Evolutionary conservation across 441 rosid species (phyloP).

Genomic region (Bruguiera hainesii): DNA sequence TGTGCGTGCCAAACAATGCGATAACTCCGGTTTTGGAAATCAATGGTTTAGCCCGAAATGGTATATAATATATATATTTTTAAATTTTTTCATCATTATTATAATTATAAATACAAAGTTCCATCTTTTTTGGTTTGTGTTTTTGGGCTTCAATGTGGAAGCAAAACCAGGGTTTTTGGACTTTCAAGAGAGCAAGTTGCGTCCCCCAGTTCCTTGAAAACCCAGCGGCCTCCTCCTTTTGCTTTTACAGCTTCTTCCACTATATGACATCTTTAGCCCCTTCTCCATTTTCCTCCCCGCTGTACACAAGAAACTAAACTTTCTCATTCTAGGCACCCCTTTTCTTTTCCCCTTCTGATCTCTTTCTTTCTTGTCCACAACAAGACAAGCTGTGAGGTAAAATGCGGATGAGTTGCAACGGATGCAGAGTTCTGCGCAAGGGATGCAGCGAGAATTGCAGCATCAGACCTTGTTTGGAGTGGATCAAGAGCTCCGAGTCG

Average conservation of each 20-base stretch:
- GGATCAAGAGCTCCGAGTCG: slow-evolving; percentile 51
- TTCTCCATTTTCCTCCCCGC: slow-evolving; percentile 4
- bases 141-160: slow-evolving; percentile 27
- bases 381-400: background rate
- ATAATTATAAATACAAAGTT: background rate
- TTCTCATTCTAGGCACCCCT: slow-evolving; percentile 9
- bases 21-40: background rate
- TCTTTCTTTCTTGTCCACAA: background rate
- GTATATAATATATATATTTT: background rate
- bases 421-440: slow-evolving; percentile 57
- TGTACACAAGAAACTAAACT: slow-evolving; percentile 3
- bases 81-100: too few species aligned
- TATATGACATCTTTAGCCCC: background rate
- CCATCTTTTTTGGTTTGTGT: background rate
- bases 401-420: slow-evolving; percentile 64
- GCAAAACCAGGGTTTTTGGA: slow-evolving; percentile 26
- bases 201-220: slow-evolving; percentile 30
- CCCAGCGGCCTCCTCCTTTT: slow-evolving; percentile 42
- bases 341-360: background rate
- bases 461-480: slow-evolving; percentile 52
- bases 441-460: slow-evolving; percentile 53
- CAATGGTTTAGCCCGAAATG: background rate
- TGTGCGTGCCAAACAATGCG: background rate
- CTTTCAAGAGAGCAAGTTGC: slow-evolving; percentile 30
- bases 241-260: background rate